Evolutionary conservation across 139 green algal species (phyloP), one percentile per base, ranked within the genome.

Genomic region (Pseudopediastrum boryanum): DNA sequence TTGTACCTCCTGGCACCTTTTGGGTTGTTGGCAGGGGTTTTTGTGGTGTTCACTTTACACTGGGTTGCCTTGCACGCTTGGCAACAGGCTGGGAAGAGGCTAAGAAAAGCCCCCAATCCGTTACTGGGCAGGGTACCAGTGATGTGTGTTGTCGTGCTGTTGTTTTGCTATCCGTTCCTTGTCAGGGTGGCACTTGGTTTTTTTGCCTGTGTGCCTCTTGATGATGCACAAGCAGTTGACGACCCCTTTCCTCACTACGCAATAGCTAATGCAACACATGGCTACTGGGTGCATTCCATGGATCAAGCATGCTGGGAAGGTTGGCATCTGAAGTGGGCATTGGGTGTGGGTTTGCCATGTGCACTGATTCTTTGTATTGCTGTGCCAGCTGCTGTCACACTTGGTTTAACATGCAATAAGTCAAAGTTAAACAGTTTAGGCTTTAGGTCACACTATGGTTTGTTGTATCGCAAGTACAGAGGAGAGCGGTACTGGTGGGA

Each of bases 221-320:
- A 68, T 35, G 27, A 56, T 16, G 46, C 0, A 13, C n/a, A n/a
- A n/a, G n/a, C n/a, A n/a, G n/a, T 19, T 4, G 61, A 35, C 31
- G 61, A 16, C 5, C 61, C 43, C n/a, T 68, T 46, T 46, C 61
- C 61, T 10, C 61, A 68, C 33, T 68, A 68, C n/a, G 61, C 61
- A 4, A 35, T 68, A 39, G 61, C 61, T 27, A 68, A 21, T 16
- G 61, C 61, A 19, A 10, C 4, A 19, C 31, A 35, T n/a, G 38
- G 39, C 39, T 72, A 56, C 64, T 72, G 64, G 64, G n/a, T 42
- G 39, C n/a, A 23, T 29, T 39, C 52, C 64, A 72, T 72, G 64
- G 33, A 29, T 4, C 39, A 56, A 41, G 39, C 39, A 1, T 72
- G 64, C 64, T 72, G 64, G 64, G 21, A 4, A 5, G 64, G 39